Base-by-base conservation (phyloP, 176 grass and related monocot species). In the Thinopyrum elongatum region DNA sequence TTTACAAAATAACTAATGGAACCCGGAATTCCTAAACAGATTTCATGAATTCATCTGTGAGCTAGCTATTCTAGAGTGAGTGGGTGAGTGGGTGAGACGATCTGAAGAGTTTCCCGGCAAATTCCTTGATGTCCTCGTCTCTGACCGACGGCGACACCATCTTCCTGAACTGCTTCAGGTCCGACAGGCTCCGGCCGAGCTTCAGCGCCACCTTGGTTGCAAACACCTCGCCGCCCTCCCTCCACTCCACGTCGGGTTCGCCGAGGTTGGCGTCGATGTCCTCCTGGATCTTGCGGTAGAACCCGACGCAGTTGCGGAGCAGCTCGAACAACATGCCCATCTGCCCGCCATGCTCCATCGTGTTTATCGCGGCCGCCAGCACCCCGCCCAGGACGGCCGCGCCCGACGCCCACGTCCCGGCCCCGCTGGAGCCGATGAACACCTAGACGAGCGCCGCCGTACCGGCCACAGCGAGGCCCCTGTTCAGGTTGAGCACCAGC, bases 201-300 rank as follows among this genome's bases (percentile, higher is more conserved):
- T 25, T 55, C 6, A 31, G 31, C 59, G 88, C 88, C 19, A 93
- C 83, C 10, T 93, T 88, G 31, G 88, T 88, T 66, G 90, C 70
- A 1, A 88, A 88, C 79, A 93, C 19, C 83, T 93, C 92, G 7
- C 92, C 86, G 31, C 90, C 76, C 79, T 93, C 92, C 89, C 89
- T 83, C 31, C 65, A 30, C 51, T 86, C 68, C 26, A 71, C 38
- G 41, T 91, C 86, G 31, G 31, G 31, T 4, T 33, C 3, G 31
- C 31, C 31, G 31, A 33, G 31, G 31, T 33, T 33, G 31, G 31
- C 31, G 4, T 33, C 89, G 62, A 91, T 88, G 15, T 91, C 92
- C 83, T 88, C 88, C n/a, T n/a, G n/a, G n/a, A n/a, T n/a, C n/a
- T n/a, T n/a, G n/a, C n/a, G n/a, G n/a, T n/a, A n/a, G n/a, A n/a